Evolutionary conservation across 257 asterid genomes (phyloP).

Genomic region (Orobanche coerulescens): DNA sequence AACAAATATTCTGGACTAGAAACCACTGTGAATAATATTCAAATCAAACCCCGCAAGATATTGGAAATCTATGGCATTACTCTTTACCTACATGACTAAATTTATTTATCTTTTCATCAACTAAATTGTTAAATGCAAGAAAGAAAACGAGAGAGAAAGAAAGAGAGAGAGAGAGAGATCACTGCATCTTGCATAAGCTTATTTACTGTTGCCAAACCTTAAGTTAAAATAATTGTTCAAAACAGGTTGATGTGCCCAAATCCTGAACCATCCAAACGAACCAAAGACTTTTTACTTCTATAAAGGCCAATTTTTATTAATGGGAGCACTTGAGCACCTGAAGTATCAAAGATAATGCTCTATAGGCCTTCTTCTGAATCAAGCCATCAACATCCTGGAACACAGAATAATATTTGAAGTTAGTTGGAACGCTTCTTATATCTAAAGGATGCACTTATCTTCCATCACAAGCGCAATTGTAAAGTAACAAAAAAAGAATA

Average conservation of each 20-base stretch:
- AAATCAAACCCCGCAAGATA: constrained; percentile 13
- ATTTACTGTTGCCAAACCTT: not conserved
- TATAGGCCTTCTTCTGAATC: constrained; percentile 89
- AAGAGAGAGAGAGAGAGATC: not conserved
- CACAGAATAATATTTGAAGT: constrained; percentile 9
- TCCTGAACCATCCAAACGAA: not conserved
- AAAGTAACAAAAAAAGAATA: constrained; percentile 2
- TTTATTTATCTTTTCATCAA: not conserved
- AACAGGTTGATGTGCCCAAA: not conserved
- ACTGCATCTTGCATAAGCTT: not conserved
- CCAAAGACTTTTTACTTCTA: not conserved
- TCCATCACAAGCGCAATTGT: constrained; percentile 3
- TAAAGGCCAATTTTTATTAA: not conserved
- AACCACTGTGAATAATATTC: not conserved
- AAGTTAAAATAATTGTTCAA: not conserved
- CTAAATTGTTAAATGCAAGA: not conserved
- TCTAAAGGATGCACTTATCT: not conserved
- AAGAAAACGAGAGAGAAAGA: too few relatives aligned
- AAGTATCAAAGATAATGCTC: constrained; percentile 63
- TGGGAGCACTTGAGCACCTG: constrained; percentile 38
- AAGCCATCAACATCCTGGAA: constrained; percentile 69
- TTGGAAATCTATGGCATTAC: not conserved
- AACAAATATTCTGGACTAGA: not conserved
- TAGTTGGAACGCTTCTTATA: constrained; percentile 3
- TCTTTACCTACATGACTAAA: not conserved